Evolutionary conservation across 1,284 basidiomycete species (phyloP).

Genomic region (Ustilago vetiveriae): DNA sequence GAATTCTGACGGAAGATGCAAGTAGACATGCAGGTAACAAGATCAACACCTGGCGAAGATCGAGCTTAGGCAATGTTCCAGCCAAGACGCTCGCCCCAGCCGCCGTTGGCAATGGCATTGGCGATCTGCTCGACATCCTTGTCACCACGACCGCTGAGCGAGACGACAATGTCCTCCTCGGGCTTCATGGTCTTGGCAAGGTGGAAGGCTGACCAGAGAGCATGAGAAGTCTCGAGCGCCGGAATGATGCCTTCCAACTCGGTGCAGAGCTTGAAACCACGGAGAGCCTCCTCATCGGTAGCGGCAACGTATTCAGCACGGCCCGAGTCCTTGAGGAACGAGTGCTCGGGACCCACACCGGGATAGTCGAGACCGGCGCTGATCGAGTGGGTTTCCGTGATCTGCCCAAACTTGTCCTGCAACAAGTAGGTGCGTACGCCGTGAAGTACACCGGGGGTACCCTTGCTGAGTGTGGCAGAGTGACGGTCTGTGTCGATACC

Average conservation of each 20-base stretch:
- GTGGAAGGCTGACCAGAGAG: slow-evolving; percentile 88
- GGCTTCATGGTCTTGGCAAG: slow-evolving; percentile 85
- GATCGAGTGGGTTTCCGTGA: slow-evolving; percentile 95
- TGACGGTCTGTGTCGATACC: slow-evolving; percentile 85
- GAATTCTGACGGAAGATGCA: too few relatives aligned
- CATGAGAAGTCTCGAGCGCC: slow-evolving; percentile 93
- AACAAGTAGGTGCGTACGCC: slow-evolving; percentile 94
- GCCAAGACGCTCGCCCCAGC: slow-evolving; percentile 62
- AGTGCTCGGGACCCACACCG: slow-evolving; percentile 94
- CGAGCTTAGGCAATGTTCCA: slow-evolving; percentile 54
- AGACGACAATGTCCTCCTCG: slow-evolving; percentile 85
- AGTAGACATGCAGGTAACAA: too few relatives aligned
- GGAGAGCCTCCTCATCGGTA: slow-evolving; percentile 90
- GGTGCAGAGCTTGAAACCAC: slow-evolving; percentile 89
- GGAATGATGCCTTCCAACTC: slow-evolving; percentile 98
- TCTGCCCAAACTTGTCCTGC: slow-evolving; percentile 87
- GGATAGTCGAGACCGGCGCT: slow-evolving; percentile 81
- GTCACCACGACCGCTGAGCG: slow-evolving; percentile 79
- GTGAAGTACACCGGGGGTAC: slow-evolving; percentile 92
- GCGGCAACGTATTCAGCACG: slow-evolving; percentile 92
- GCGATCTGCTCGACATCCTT: slow-evolving; percentile 94
- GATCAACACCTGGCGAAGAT: not conserved
- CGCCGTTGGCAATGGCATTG: slow-evolving; percentile 68
- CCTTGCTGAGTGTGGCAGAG: slow-evolving; percentile 89
- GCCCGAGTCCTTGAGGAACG: slow-evolving; percentile 92